Evolutionary conservation across 1,284 basidiomycete genomes (phyloP), one percentile per base, ranked within the genome.

Genomic region (Amylostereum areolatum): DNA sequence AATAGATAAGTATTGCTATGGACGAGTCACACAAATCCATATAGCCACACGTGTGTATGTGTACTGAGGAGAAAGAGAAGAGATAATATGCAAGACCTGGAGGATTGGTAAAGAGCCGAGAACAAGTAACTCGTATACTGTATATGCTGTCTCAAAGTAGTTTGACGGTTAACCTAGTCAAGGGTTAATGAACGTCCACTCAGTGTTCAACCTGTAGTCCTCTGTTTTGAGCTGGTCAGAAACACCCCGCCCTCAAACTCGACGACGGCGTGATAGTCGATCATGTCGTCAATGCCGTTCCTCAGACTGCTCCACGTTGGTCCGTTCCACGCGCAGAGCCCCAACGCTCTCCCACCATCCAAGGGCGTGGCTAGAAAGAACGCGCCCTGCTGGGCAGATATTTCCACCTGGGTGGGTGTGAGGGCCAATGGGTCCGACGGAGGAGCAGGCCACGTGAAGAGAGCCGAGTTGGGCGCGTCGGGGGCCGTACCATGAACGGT

Each of bases 241-340:
- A 52, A 52, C 11, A 52, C 33, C 3, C 51, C 51, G 9, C 46
- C 47, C 43, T 52, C 35, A 28, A 52, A 52, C 43, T 52, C 51
- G 27, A 52, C 43, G 2, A 52, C 47, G 5, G 51, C 47, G 32
- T 43, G 44, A 18, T 45, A 52, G 7, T 48, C 46, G 18, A 52
- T 31, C 43, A 37, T 52, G 43, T 52, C 51, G 46, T 52, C 51
- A 2, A 52, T 29, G 34, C 53, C 48, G 10, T 50, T 52, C 28
- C 52, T 34, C 43, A 52, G 29, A 24, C 30, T 34, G n/a, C 48
- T 34, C 52, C 52, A 50, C 27, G 36, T 25, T 29, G 50, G 53
- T 24, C 47, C 39, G 33, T 46, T 30, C 47, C 50, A 51, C n/a
- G 44, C 44, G 6, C 32, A 32, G n/a, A 47, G 42, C 33, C 36